A percentile compares a stretch with the other conserved stretches of the same genome.
phyloP scores from a whole-genome alignment of 73 alveolate genomes.

The Tetrahymena thermophila region DNA sequence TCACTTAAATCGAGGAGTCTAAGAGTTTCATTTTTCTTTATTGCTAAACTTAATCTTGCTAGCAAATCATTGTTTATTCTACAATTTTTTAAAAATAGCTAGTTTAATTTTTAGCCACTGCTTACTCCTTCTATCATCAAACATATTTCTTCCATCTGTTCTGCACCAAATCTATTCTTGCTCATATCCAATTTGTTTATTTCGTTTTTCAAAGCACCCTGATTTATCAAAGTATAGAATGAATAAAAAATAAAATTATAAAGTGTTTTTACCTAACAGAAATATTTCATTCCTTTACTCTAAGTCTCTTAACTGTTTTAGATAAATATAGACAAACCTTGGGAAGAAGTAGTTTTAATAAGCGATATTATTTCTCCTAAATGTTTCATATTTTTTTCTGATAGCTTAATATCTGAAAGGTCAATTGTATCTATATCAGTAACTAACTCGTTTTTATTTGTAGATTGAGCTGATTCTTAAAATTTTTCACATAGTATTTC shows the following conservation, averaged over 20 bases:
- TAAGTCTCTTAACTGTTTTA: not conserved
- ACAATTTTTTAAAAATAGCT: not conserved
- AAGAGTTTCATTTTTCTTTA: not conserved
- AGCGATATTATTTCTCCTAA: not conserved
- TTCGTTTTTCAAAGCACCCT: not conserved
- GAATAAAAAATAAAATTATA: not conserved
- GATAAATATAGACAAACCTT: not conserved
- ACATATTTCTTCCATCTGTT: not conserved
- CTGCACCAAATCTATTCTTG: not conserved
- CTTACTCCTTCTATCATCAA: not conserved
- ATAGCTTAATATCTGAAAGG: not conserved
- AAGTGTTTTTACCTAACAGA: not conserved
- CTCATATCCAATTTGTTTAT: not conserved
- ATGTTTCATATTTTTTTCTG: not conserved
- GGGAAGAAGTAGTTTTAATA: not conserved
- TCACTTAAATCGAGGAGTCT: not conserved
- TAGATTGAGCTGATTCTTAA: not conserved
- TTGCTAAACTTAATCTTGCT: not conserved
- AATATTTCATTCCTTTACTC: not conserved
- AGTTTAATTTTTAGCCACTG: not conserved
- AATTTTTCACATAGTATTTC: not conserved
- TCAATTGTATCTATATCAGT: not conserved
- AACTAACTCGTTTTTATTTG: not conserved
- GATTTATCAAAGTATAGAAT: not conserved
- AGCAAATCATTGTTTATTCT: not conserved